These are phyloP conservation scores for Pezicula neosporulosa DNA, from an alignment of 2,329 filamentous ascomycete species.

Conservation along the genomic window DNA sequence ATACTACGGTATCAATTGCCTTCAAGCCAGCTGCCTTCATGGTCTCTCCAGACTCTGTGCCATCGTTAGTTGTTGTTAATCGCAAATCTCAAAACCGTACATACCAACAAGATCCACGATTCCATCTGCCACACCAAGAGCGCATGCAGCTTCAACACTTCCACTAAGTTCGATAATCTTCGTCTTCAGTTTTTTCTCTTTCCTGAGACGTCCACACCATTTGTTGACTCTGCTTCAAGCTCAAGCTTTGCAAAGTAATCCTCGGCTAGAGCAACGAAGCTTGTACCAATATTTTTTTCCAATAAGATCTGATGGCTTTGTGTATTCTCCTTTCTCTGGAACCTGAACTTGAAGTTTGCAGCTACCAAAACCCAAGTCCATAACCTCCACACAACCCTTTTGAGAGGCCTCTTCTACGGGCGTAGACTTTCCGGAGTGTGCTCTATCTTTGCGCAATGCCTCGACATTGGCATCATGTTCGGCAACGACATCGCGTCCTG, in stretches of 20 bases:
- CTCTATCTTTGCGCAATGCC: conserved; percentile 42
- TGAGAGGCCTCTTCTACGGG: conserved; percentile 37
- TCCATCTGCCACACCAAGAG: conserved; percentile 90
- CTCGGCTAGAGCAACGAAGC: conserved; percentile 81
- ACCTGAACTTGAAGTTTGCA: conserved; percentile 98
- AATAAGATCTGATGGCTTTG: conserved; percentile 70
- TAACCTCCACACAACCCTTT: conserved; percentile 68
- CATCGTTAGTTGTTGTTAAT: conserved; percentile 11
- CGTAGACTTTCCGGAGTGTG: conserved; percentile 43
- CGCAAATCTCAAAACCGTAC: conserved; percentile 26
- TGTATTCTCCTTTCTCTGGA: conserved; percentile 75
- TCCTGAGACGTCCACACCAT: conserved; percentile 33
- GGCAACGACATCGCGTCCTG: conserved; percentile 85
- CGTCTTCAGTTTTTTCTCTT: conserved; percentile 63
- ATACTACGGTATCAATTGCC: conserved; percentile 89
- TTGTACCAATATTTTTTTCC: conserved; percentile 94
- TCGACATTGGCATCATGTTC: conserved; percentile 74
- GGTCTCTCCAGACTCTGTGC: conserved; percentile 88
- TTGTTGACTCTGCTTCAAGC: conserved; percentile 35
- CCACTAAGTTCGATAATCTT: conserved; percentile 93
- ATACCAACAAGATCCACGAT: conserved; percentile 95
- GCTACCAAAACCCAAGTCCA: conserved; percentile 85
- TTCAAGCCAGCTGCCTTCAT: conserved; percentile 95
- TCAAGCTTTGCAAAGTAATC: conserved; percentile 84
- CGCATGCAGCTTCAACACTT: conserved; percentile 95